Base-by-base conservation (phyloP, 495 filamentous ascomycete species). In the Podospora pseudopauciseta region DNA sequence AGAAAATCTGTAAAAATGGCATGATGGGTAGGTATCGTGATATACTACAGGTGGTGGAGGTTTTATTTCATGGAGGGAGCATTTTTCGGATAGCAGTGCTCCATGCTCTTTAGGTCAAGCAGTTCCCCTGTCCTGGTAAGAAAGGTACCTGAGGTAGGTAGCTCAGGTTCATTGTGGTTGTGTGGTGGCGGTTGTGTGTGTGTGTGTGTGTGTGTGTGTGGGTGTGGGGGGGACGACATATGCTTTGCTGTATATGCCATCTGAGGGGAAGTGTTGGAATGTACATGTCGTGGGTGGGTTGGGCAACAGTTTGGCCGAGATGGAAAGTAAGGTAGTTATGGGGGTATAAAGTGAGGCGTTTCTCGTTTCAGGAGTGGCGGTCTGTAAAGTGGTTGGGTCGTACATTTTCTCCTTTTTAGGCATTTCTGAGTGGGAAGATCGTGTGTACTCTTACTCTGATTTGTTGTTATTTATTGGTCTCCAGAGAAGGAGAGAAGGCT, bases 261-360 rank as follows among this genome's bases (percentile, higher is more conserved):
- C 19, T 59, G 19, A 27, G 56, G 23, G 23, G 0, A 23, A 23
- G 1, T 23, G 5, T 20, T 11, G 18, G 26, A 20, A 59, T 20
- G 56, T 20, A 16, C 0, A n/a, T 20, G 56, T 20, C 7, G 56
- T 20, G 56, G 56, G 56, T 23, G 56, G 56, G 56, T 59, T 27
- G 26, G 7, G 19, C 56, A 59, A 20, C 19, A 59, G 26, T 59
- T 59, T 59, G 56, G 26, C 56, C 56, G 56, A 59, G 56, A 59
- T 59, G 19, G 19, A 57, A 15, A 57, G 23, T 23, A 23, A 23
- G 23, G 23, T 23, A 23, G 23, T 23, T 23, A 23, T 23, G 23
- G 39, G 7, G 0, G 3, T 59, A 27, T 59, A 32, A 32, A 32
- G 30, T 20, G 56, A 5, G 19, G 56, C 3, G 19, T 5, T 5